Percentiles rank a stretch among this genome's conserved stretches.
These are phyloP conservation scores for Danielia oregonensis DNA, from an alignment of 805 yeast species.

Conservation along the genomic window DNA sequence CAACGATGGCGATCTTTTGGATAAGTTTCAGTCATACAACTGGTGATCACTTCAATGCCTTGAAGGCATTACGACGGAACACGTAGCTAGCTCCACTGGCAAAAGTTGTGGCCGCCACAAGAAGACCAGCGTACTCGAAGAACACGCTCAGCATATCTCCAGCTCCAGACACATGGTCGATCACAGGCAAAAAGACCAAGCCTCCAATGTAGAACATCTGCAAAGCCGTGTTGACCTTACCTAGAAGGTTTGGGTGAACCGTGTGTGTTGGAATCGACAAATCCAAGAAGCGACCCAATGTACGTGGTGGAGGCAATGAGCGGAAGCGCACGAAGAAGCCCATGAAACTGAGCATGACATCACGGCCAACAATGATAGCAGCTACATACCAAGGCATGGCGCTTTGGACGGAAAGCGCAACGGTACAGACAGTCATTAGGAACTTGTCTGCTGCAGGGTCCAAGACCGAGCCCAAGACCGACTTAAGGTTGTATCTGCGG, in stretches of 20 bases:
- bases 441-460: constrained; percentile 96
- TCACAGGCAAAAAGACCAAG: constrained; percentile 32
- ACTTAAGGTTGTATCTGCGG: constrained; percentile 66
- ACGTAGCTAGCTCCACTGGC: constrained; percentile 77
- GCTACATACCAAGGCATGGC: constrained; percentile 69
- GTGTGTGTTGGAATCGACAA: constrained; percentile 73
- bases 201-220: constrained; percentile 85
- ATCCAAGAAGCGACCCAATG: constrained; percentile 71
- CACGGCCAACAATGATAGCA: constrained; percentile 76
- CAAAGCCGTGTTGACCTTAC: constrained; percentile 84
- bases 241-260: constrained; percentile 81
- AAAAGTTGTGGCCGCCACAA: constrained; percentile 57
- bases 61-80: constrained; percentile 66
- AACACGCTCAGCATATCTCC: constrained; percentile 6
- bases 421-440: constrained; percentile 81
- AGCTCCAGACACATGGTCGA: constrained; percentile 20
- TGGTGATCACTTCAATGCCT: constrained; percentile 16
- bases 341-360: constrained; percentile 63
- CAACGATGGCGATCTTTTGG: constrained; percentile 8
- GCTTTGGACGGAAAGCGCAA: constrained; percentile 64
- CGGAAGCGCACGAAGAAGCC: constrained; percentile 70
- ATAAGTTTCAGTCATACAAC: constrained; percentile 5
- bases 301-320: constrained; percentile 73
- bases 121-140: constrained; percentile 24
- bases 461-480: constrained; percentile 83